Conservation (phyloP, 352 stramenopile genomes). For the Thalassiosira mediterranea region DNA sequence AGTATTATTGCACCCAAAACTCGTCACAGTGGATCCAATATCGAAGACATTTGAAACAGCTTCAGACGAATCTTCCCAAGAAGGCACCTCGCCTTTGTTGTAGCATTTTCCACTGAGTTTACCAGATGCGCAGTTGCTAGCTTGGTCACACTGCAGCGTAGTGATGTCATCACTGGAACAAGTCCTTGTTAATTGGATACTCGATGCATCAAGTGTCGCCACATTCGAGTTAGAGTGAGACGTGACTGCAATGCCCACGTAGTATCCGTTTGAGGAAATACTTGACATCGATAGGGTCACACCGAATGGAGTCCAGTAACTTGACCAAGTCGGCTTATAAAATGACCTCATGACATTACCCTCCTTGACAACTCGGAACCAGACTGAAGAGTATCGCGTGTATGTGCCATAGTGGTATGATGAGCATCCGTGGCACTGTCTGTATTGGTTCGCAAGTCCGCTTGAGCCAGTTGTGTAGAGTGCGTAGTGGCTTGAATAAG, state of each 20-base stretch:
- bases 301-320: slow-evolving; percentile 45
- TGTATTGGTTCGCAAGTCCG: neutral
- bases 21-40: slow-evolving; percentile 31
- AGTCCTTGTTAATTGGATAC: slow-evolving; percentile 31
- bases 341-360: slow-evolving; percentile 49
- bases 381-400: slow-evolving; percentile 18
- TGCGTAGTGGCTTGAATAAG: slow-evolving; percentile 42
- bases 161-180: slow-evolving; percentile 37
- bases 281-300: slow-evolving; percentile 27
- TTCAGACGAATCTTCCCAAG: slow-evolving; percentile 24
- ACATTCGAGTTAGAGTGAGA: slow-evolving; percentile 14
- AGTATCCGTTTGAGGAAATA: slow-evolving; percentile 51
- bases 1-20: slow-evolving; percentile 28
- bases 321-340: slow-evolving; percentile 23
- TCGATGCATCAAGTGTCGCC: slow-evolving; percentile 26
- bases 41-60: slow-evolving; percentile 28
- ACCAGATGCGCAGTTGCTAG: slow-evolving; percentile 49
- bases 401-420: neutral
- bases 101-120: slow-evolving; percentile 31
- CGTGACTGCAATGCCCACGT: slow-evolving; percentile 48
- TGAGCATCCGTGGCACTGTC: neutral
- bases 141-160: slow-evolving; percentile 42
- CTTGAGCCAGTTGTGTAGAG: slow-evolving; percentile 25
- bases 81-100: slow-evolving; percentile 29
- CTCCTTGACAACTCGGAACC: slow-evolving; percentile 48